These are phyloP conservation scores for Anthracocystis setariae DNA, from an alignment of 1,284 basidiomycete species.

Conservation along the genomic window DNA sequence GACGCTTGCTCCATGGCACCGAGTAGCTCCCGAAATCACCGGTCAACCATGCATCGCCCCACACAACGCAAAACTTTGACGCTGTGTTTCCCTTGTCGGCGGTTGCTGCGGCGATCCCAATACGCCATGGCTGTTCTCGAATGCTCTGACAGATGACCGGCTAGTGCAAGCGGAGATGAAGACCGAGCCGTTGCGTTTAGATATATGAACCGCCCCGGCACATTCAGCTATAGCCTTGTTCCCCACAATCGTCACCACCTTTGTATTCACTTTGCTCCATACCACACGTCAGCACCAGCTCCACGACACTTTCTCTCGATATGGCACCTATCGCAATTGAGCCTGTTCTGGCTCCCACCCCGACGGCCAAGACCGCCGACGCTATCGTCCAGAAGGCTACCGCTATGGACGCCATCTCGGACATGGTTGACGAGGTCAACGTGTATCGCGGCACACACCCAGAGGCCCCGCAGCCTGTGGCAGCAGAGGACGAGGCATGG, in stretches of 20 bases:
- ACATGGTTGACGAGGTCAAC: conserved; percentile 53
- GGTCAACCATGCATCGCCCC: conserved; percentile 5
- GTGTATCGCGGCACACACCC: conserved; percentile 49
- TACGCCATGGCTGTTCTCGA: no score
- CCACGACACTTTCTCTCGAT: conserved; percentile 2
- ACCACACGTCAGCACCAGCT: background rate
- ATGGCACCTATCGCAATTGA: conserved; percentile 41
- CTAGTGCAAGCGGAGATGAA: background rate
- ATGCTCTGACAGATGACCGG: no score
- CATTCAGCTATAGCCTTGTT: background rate
- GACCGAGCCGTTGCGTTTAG: background rate
- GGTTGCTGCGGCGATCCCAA: background rate
- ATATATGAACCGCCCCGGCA: conserved; percentile 14
- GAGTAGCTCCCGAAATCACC: conserved; percentile 29
- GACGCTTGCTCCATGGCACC: conserved; percentile 15
- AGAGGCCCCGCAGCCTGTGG: conserved; percentile 29
- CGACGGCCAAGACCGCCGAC: conserved; percentile 9
- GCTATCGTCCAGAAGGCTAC: conserved; percentile 32
- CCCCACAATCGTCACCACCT: background rate
- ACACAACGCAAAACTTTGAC: conserved; percentile 9
- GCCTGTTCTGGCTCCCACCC: conserved; percentile 12
- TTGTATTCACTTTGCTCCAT: background rate
- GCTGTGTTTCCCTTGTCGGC: background rate
- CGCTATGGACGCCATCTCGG: conserved; percentile 44
- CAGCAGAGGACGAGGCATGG: conserved; percentile 39